Evolutionary conservation across 805 yeast species (phyloP).

Genomic region (Pichia kluyveri): DNA sequence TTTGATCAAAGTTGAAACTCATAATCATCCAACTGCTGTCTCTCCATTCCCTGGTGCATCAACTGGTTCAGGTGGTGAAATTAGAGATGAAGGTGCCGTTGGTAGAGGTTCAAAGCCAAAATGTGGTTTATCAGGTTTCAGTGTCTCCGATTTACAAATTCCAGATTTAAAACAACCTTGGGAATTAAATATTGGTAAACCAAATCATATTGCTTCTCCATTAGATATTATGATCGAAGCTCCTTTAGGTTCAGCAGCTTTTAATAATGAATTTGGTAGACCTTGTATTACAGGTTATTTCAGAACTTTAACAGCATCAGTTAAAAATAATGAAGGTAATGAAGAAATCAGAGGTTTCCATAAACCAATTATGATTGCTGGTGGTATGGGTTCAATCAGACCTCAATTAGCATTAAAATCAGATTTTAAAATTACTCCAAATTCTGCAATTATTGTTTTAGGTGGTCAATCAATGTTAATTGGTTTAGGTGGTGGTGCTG

Average conservation of each 20-base stretch:
- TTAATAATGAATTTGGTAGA: conserved; percentile 97
- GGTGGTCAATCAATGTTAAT: conserved; percentile 98
- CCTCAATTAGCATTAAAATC: conserved; percentile 82
- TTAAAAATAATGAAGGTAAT: conserved; percentile 50
- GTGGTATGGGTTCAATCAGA: conserved; percentile 96
- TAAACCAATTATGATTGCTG: conserved; percentile 98
- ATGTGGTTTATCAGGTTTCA: conserved; percentile 91
- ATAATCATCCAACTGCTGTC: conserved; percentile 98
- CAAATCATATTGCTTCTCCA: conserved; percentile 86
- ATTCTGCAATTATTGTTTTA: conserved; percentile 80
- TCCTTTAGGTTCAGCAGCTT: conserved; percentile 95
- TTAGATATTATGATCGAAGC: conserved; percentile 95
- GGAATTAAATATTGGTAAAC: conserved; percentile 88
- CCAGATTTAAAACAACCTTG: conserved; percentile 88
- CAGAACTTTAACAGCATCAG: conserved; percentile 84
- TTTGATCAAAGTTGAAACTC: conserved; percentile 94
- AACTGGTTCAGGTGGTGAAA: conserved; percentile 99
- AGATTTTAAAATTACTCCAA: conserved; percentile 81
- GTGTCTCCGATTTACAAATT: conserved; percentile 83
- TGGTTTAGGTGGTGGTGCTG: conserved; percentile 99
- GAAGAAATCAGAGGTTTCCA: conserved; percentile 90
- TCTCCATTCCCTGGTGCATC: conserved; percentile 99
- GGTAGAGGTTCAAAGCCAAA: conserved; percentile 97
- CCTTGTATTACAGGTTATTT: conserved; percentile 96
- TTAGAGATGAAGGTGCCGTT: conserved; percentile 99